These are phyloP conservation scores for Silene latifolia DNA, from an alignment of 148 eudicot genomes.

Conservation along the genomic window DNA sequence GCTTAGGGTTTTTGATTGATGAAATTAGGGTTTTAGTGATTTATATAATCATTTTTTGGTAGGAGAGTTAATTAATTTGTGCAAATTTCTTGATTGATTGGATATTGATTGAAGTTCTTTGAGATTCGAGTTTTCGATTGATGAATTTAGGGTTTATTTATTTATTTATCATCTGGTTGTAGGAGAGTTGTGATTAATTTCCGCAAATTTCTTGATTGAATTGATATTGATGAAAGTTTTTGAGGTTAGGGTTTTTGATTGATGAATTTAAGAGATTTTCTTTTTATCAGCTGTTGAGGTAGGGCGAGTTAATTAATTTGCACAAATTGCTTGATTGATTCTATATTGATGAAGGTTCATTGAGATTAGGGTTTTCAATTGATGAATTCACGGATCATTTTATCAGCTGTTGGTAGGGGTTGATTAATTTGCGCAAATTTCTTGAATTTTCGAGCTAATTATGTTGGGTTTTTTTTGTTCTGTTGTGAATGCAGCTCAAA, in stretches of 20 bases:
- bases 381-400: background rate
- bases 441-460: background rate
- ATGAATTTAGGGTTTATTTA: too few species aligned
- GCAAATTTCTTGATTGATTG: background rate
- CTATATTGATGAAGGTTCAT: background rate
- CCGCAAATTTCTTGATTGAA: background rate
- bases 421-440: background rate
- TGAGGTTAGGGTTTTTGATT: too few species aligned
- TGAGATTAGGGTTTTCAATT: background rate
- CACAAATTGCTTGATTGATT: background rate
- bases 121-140: background rate
- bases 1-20: background rate
- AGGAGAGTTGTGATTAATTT: too few species aligned
- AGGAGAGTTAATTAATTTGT: too few species aligned
- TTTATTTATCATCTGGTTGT: too few species aligned
- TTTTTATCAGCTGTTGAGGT: background rate
- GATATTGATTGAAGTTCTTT: background rate
- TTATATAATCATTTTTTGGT: too few species aligned
- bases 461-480: slow-evolving; percentile 7
- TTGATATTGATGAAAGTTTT: background rate
- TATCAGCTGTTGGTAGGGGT: background rate
- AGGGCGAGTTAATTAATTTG: background rate
- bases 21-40: too few species aligned
- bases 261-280: background rate
- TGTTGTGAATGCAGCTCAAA: slow-evolving; percentile 66